Percentiles rank a stretch among this genome's conserved stretches.
Evolutionary conservation across 257 asterid genomes (phyloP).

Genomic region (Echium plantagineum): DNA sequence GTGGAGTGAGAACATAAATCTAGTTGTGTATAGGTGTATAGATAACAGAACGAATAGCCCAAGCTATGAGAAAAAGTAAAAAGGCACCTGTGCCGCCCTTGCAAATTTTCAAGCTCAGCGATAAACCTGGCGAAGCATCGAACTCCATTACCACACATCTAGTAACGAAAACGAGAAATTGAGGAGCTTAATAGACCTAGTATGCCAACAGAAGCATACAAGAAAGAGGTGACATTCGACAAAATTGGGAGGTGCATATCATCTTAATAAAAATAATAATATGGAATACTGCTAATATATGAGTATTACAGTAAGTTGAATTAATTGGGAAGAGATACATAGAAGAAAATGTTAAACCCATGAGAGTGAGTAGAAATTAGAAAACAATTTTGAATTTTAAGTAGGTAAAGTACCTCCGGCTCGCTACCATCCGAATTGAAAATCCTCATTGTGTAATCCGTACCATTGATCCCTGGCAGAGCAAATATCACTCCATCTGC

Average conservation of each 20-base stretch:
- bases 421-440: slow-evolving; percentile 95
- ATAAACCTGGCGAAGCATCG: slow-evolving; percentile 86
- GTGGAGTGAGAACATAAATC: background rate
- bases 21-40: background rate
- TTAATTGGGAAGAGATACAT: background rate
- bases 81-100: slow-evolving; percentile 60
- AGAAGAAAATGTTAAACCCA: no score
- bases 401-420: slow-evolving; percentile 62
- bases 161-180: slow-evolving; percentile 12
- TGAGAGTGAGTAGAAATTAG: no score
- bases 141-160: slow-evolving; percentile 99
- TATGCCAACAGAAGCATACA: no score
- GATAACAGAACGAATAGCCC: background rate
- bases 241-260: background rate
- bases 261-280: background rate
- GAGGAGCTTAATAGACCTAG: slow-evolving; percentile 6
- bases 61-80: background rate
- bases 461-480: slow-evolving; percentile 66
- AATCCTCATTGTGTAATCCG: slow-evolving; percentile 90
- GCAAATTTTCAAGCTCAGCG: slow-evolving; percentile 61
- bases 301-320: no score
- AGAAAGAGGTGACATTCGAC: background rate
- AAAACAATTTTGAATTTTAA: no score
- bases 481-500: slow-evolving; percentile 96
- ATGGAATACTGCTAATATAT: no score